Evolutionary conservation across 1,284 basidiomycete species (phyloP), one percentile per base, ranked within the genome.

Genomic region (Takashimella tepidaria): DNA sequence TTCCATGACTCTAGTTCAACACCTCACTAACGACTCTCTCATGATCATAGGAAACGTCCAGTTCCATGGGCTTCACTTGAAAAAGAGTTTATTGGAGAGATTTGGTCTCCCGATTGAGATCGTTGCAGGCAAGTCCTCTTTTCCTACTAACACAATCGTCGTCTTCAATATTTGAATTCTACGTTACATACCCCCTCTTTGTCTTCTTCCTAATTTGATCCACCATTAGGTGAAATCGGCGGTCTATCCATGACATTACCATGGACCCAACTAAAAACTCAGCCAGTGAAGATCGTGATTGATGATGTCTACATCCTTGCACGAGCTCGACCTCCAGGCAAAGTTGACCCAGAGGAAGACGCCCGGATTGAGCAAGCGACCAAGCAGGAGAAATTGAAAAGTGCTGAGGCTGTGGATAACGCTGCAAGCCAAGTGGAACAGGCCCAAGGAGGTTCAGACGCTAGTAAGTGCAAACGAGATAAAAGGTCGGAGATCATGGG

Each of bases 81-180:
- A 97, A 80, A 93, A 87, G 75, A 89, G 89, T 43, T 92, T 91
- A 1, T 80, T 99, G 54, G 96, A 99, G 77, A 93, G 97, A 73
- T 96, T 98, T 72, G 83, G 91, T 53, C 79, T 99, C 19, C 97
- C 97, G 0, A 86, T 99, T 3, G 93, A 98, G 78, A 92, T 99
- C 25, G 80, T 92, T 20, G 92, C 98, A 79, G 96, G 89, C 87
- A 61, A 27, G 71, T 58, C 31, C 26, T 37, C 46, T 46, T 41
- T 19, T 20, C n/a, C n/a, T n/a, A n/a, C n/a, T n/a, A n/a, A n/a
- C n/a, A n/a, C n/a, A n/a, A n/a, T n/a, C n/a, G n/a, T n/a, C n/a
- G n/a, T n/a, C n/a, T n/a, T n/a, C n/a, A n/a, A n/a, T n/a, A n/a
- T n/a, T n/a, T n/a, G n/a, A n/a, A n/a, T n/a, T n/a, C n/a, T n/a